Evolutionary conservation across 2,329 filamentous ascomycete species (phyloP).

Genomic region (Fusarium fracticaudum): DNA sequence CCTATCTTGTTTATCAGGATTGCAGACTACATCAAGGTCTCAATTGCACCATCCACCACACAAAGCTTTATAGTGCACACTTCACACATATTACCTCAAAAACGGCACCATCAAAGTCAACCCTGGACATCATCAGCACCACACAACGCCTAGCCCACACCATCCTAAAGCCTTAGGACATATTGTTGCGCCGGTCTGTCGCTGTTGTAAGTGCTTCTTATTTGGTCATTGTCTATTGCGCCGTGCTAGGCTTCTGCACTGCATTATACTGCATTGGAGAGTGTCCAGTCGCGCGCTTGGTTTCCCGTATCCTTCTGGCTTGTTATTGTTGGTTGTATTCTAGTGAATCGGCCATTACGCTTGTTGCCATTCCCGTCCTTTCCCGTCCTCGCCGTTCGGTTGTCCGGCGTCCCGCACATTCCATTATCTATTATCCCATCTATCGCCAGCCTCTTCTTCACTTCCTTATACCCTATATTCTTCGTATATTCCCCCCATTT

Average conservation of each 20-base stretch:
- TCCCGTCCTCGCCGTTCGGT: conserved; percentile 38
- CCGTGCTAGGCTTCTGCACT: conserved; percentile 5
- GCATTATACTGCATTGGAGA: conserved; percentile 8
- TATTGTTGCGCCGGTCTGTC: conserved; percentile 6
- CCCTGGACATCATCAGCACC: conserved; percentile 25
- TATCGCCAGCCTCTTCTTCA: conserved; percentile 8
- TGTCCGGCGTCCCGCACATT: conserved; percentile 37
- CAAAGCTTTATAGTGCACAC: neutral
- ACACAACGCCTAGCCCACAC: conserved; percentile 31
- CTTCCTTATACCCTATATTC: neutral
- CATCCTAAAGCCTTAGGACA: conserved; percentile 9
- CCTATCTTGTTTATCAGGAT: conserved; percentile 13
- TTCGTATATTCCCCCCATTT: neutral
- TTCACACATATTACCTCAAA: neutral
- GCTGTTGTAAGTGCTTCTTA: conserved; percentile 26
- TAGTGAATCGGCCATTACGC: conserved; percentile 32
- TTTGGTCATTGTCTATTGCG: conserved; percentile 25
- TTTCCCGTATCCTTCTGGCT: conserved; percentile 6
- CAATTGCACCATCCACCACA: conserved; percentile 15
- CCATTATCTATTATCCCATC: conserved; percentile 32
- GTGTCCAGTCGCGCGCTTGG: conserved; percentile 22
- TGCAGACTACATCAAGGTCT: conserved; percentile 25
- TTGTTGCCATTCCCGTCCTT: conserved; percentile 39
- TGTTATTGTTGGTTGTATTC: conserved; percentile 22
- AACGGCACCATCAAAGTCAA: conserved; percentile 18